These are phyloP conservation scores for Blastocystis sp. DNA, from an alignment of 352 stramenopile genomes.

Conservation along the genomic window DNA sequence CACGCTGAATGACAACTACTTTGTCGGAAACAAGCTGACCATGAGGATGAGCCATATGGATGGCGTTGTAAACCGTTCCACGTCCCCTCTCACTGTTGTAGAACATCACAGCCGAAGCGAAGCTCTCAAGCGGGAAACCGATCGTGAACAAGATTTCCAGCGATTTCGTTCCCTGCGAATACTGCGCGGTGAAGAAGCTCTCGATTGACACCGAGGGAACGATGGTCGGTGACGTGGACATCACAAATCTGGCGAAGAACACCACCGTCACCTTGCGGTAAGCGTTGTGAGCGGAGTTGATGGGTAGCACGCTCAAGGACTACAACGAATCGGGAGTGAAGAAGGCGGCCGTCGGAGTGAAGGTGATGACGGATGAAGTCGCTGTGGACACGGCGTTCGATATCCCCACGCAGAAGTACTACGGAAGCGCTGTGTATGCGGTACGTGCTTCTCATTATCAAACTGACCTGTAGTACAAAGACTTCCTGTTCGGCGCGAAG, in stretches of 20 bases:
- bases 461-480: background rate
- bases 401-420: background rate
- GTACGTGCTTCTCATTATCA: too few relatives aligned
- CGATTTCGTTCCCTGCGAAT: slow-evolving; percentile 20
- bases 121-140: background rate
- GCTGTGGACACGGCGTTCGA: slow-evolving; percentile 8
- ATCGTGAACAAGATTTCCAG: slow-evolving; percentile 53
- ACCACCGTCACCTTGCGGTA: slow-evolving; percentile 29
- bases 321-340: background rate
- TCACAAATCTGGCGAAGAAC: background rate
- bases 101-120: slow-evolving; percentile 11
- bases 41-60: slow-evolving; percentile 37
- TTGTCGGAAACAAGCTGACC: slow-evolving; percentile 5
- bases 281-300: background rate
- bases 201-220: slow-evolving; percentile 3
- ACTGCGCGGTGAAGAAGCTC: slow-evolving; percentile 33
- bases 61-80: background rate
- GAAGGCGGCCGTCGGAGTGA: slow-evolving; percentile 23
- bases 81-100: background rate
- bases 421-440: background rate
- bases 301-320: background rate
- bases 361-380: background rate
- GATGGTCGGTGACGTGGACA: slow-evolving; percentile 6
- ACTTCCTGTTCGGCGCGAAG: background rate
- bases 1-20: slow-evolving; percentile 42